A percentile compares a stretch with the other conserved stretches of the same genome.
These are phyloP conservation scores for Colletotrichum sp. DNA, from an alignment of 2,329 filamentous ascomycete genomes.

Conservation along the genomic window DNA sequence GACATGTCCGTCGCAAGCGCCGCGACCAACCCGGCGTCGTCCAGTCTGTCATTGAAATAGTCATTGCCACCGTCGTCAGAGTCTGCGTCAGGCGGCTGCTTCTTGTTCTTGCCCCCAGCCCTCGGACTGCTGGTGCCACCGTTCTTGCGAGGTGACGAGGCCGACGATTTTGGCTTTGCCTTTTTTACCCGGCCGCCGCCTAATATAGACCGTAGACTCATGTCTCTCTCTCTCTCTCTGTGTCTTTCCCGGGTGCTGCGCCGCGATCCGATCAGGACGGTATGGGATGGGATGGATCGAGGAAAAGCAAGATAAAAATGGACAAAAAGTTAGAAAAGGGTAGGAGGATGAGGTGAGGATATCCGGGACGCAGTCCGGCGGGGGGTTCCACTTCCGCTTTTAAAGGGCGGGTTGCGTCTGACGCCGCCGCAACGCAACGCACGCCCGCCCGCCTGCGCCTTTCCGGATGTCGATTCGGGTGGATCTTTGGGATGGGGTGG, in stretches of 20 bases:
- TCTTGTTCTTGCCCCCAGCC: background rate
- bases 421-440: background rate
- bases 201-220: constrained; percentile 41
- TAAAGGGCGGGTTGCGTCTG: background rate
- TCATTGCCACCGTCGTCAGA: constrained; percentile 23
- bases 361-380: constrained; percentile 1
- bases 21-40: constrained; percentile 63
- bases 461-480: constrained; percentile 9
- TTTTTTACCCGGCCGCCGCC: constrained; percentile 42
- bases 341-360: background rate
- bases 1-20: constrained; percentile 60
- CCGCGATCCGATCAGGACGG: background rate
- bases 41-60: constrained; percentile 53
- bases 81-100: constrained; percentile 12
- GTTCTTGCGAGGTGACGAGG: constrained; percentile 30
- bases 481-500: background rate
- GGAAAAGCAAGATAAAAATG: background rate
- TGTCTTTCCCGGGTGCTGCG: background rate
- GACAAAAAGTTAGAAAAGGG: background rate
- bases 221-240: background rate
- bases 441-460: background rate
- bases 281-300: background rate
- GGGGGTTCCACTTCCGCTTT: background rate
- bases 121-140: constrained; percentile 8
- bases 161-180: constrained; percentile 22